These are phyloP conservation scores for Tetradesmus lagerheimii DNA, from an alignment of 139 green algal species.

Conservation along the genomic window DNA sequence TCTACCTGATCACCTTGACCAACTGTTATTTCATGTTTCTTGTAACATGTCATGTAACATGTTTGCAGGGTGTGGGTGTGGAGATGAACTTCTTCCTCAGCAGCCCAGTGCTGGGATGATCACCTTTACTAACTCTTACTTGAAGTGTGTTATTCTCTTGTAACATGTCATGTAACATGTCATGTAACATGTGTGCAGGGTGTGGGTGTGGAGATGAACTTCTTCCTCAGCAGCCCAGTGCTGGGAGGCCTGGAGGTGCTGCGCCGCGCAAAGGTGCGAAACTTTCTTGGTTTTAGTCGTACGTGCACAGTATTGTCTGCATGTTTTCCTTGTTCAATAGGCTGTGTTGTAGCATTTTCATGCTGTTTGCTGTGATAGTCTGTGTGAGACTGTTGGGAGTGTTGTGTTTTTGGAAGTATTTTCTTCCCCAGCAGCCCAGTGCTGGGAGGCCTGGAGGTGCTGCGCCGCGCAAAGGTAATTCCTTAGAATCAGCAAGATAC, in stretches of 20 bases:
- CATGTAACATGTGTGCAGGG: conserved; percentile 58
- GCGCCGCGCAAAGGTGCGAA: conserved; percentile 59
- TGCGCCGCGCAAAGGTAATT: conserved; percentile 63
- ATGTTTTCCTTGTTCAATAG: no score
- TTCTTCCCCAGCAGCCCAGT: conserved; percentile 60
- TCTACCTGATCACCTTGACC: no score
- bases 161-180: background rate
- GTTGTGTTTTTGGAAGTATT: no score
- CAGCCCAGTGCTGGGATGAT: conserved; percentile 55
- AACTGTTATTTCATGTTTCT: no score
- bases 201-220: conserved; percentile 67
- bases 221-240: conserved; percentile 60
- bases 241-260: conserved; percentile 59
- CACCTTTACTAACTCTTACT: no score
- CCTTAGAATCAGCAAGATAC: no score
- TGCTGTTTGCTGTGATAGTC: no score
- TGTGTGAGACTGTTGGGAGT: no score
- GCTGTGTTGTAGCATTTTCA: no score
- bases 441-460: conserved; percentile 55
- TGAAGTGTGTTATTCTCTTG: no score
- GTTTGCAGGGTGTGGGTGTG: conserved; percentile 69
- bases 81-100: conserved; percentile 66
- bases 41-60: background rate
- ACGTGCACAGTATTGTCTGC: no score
- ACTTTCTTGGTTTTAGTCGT: no score